These are phyloP conservation scores for Incumbomyces delicatus DNA, from an alignment of 2,329 filamentous ascomycete species.

Conservation along the genomic window DNA sequence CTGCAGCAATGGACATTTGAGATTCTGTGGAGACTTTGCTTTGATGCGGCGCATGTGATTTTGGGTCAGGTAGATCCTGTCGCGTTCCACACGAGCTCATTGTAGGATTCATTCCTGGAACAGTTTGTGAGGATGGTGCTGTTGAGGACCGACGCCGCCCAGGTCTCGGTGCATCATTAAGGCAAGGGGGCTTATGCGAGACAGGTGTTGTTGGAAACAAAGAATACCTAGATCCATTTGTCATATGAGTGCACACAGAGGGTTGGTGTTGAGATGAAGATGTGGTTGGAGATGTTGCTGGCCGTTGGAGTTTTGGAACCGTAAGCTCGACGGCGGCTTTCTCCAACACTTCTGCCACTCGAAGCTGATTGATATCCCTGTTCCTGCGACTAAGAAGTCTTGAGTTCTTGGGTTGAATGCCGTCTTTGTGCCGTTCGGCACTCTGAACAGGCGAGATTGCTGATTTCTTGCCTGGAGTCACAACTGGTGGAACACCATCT, in stretches of 20 bases:
- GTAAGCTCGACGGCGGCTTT: neutral
- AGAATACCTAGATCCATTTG: slow-evolving; percentile 18
- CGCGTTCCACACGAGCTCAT: slow-evolving; percentile 4
- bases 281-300: slow-evolving; percentile 4
- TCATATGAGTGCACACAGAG: slow-evolving; percentile 1
- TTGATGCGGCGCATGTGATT: neutral
- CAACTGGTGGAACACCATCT: too few relatives aligned
- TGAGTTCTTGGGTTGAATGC: too few relatives aligned
- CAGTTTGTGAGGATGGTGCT: slow-evolving; percentile 17
- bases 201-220: slow-evolving; percentile 17
- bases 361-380: neutral
- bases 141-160: slow-evolving; percentile 14
- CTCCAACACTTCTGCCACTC: neutral
- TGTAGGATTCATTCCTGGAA: slow-evolving; percentile 10
- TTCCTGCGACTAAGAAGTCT: neutral
- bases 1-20: neutral
- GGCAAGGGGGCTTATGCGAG: neutral
- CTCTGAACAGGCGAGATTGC: too few relatives aligned
- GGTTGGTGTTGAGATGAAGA: neutral
- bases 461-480: too few relatives aligned
- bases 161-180: neutral
- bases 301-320: slow-evolving; percentile 1
- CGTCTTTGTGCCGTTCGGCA: too few relatives aligned
- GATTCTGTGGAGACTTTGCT: neutral
- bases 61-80: neutral